A percentile compares a stretch with the other conserved stretches of the same genome.
Evolutionary conservation across 352 stramenopile genomes (phyloP).

Genomic region (Globisporangium apiculatum): DNA sequence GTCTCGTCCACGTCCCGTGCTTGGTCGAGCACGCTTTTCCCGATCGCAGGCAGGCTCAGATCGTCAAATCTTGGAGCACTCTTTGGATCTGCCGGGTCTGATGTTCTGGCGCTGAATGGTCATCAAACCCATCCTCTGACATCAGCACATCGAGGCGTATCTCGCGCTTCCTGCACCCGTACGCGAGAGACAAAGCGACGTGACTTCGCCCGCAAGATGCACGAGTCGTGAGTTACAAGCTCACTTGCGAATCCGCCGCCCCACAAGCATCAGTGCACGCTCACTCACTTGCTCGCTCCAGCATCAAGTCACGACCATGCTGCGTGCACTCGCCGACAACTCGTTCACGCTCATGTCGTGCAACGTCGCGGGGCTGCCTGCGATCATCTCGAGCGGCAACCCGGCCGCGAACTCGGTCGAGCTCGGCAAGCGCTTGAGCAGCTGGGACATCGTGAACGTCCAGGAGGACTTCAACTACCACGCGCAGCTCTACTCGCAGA

Average conservation of each 20-base stretch:
- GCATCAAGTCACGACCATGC: slow-evolving; percentile 13
- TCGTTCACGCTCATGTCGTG: slow-evolving; percentile 34
- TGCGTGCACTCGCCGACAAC: slow-evolving; percentile 24
- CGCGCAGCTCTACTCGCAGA: slow-evolving; percentile 29
- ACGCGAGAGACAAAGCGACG: too few species aligned
- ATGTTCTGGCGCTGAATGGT: too few species aligned
- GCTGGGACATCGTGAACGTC: slow-evolving; percentile 27
- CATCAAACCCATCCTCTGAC: too few species aligned
- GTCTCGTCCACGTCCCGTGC: too few species aligned
- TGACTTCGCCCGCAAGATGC: too few species aligned
- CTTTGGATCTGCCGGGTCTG: too few species aligned
- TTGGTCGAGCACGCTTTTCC: too few species aligned
- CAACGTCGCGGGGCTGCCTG: slow-evolving; percentile 40
- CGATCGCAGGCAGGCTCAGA: too few species aligned
- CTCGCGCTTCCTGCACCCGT: too few species aligned
- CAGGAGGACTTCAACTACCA: slow-evolving; percentile 44
- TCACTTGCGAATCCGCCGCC: neutral
- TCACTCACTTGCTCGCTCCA: neutral
- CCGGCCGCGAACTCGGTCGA: slow-evolving; percentile 34
- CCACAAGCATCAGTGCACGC: neutral
- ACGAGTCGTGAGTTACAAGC: neutral
- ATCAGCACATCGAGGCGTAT: too few species aligned
- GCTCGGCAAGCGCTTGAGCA: slow-evolving; percentile 34
- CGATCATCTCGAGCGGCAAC: slow-evolving; percentile 38
- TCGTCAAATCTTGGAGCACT: too few species aligned